Percentiles rank a stretch among this genome's conserved stretches.
These are phyloP conservation scores for Ustilago esculenta DNA, from an alignment of 1,284 basidiomycete genomes.

Conservation along the genomic window DNA sequence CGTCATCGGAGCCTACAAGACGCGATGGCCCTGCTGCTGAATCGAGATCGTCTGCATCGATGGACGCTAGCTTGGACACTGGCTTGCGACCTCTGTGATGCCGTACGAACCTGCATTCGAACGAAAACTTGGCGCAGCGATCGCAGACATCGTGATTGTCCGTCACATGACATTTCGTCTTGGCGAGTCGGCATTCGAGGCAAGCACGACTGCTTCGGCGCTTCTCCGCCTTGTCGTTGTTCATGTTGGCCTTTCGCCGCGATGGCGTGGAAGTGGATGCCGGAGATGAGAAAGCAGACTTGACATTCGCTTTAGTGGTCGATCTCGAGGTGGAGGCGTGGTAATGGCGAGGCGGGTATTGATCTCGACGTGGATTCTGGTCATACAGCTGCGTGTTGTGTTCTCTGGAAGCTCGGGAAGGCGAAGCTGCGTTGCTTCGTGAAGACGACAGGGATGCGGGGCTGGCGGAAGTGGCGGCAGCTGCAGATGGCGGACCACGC, in stretches of 20 bases:
- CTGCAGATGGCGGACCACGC: conserved; percentile 8
- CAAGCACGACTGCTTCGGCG: conserved; percentile 42
- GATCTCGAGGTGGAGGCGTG: conserved; percentile 13
- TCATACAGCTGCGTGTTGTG: conserved; percentile 20
- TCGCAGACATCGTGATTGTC: conserved; percentile 34
- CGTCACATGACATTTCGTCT: conserved; percentile 43
- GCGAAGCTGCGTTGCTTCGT: neutral
- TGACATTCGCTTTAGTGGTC: conserved; percentile 2
- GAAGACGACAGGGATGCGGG: neutral
- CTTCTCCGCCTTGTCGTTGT: conserved; percentile 36
- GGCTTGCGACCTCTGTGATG: conserved; percentile 45
- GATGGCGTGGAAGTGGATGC: conserved; percentile 5
- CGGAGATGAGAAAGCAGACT: conserved; percentile 1
- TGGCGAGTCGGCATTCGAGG: conserved; percentile 42
- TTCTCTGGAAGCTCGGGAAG: conserved; percentile 10
- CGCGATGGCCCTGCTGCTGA: conserved; percentile 4
- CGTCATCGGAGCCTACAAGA: conserved; percentile 19
- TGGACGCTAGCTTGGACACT: conserved; percentile 36
- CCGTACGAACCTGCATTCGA: conserved; percentile 42
- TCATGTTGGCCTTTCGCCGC: conserved; percentile 27
- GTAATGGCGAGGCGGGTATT: neutral
- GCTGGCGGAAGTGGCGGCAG: neutral
- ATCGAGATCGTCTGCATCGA: conserved; percentile 31
- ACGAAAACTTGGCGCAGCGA: conserved; percentile 42
- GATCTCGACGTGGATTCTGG: conserved; percentile 2